phyloP scores from a whole-genome alignment of 805 yeast genomes.

The Candida lessepsii region DNA sequence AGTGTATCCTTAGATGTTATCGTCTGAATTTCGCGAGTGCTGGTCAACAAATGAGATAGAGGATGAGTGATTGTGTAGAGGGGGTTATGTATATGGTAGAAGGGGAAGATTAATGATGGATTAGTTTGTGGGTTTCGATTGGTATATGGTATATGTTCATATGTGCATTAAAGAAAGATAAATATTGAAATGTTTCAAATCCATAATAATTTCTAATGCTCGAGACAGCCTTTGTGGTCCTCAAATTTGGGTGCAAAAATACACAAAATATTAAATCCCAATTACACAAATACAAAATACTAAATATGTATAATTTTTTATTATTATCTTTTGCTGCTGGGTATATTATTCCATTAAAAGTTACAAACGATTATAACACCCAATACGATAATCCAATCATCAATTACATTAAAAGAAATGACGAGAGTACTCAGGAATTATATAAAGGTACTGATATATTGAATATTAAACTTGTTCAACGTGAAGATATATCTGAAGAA shows the following conservation, averaged over 20 bases:
- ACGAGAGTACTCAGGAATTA: not conserved
- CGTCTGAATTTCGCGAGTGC: slow-evolving; percentile 2
- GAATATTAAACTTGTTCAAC: slow-evolving; percentile 12
- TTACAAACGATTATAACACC: too few relatives aligned
- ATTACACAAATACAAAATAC: not conserved
- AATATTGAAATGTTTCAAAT: too few relatives aligned
- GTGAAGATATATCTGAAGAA: slow-evolving; percentile 4
- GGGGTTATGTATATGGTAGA: too few relatives aligned
- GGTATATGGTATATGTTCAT: too few relatives aligned
- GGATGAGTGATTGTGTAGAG: too few relatives aligned
- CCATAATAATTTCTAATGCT: too few relatives aligned
- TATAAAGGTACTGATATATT: slow-evolving; percentile 11
- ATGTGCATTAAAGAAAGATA: too few relatives aligned
- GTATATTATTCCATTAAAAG: slow-evolving; percentile 2
- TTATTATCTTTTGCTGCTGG: slow-evolving; percentile 1
- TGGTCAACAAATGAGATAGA: too few relatives aligned
- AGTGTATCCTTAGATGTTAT: not conserved
- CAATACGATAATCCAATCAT: not conserved
- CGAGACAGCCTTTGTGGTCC: not conserved
- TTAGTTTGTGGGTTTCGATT: too few relatives aligned
- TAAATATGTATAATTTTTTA: not conserved
- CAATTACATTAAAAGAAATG: too few relatives aligned
- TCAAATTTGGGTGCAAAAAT: slow-evolving; percentile 2
- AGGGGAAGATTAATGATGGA: too few relatives aligned
- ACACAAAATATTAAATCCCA: not conserved